Base-by-base conservation (phyloP, 2,329 filamentous ascomycete species). In the Delphinella strobiligena region DNA sequence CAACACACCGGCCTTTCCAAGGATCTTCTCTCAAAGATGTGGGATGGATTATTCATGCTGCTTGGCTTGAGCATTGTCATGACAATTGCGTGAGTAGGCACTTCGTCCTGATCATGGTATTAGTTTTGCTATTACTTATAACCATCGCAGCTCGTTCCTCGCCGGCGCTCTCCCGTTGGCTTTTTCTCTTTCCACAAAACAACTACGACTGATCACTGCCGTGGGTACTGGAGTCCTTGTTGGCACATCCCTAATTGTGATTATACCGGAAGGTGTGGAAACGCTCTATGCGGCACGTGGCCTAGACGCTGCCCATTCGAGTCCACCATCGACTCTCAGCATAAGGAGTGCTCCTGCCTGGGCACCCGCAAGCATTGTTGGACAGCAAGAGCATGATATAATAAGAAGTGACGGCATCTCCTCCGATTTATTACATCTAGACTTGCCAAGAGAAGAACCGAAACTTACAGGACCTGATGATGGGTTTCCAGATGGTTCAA, bases 211-310 rank as follows among this genome's bases (percentile, higher is more conserved):
- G 36, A 83, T 96, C 56, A 93, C 89, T 16, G 88, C 87, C 42
- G 75, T 96, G 57, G 91, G 91, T 38, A 86, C 94, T 60, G 91
- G 91, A 33, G 82, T 98, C 37, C 69, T 98, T 7, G 88, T 98
- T 12, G 91, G 91, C 27, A 96, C 91, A 19, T 89, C 89, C 1
- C 72, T 98, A 48, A 89, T 96, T 48, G 87, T 98, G 22, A 96
- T 98, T 55, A 94, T 98, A 53, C 91, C 91, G 1, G 91, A 98
- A 61, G 91, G 91, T 29, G 80, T 96, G 44, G 88, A 95, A 57
- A 89, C 91, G 3, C 72, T 95, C 42, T 85, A 91, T 50, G 78
- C 65, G 49, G 69, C 74, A 29, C 61, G 37, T 33, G 42, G 45
- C 9, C 42, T 52, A 31, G 38, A 46, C 12, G 48, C 52, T 45